A percentile compares a stretch with the other conserved stretches of the same genome.
Conservation (phyloP, 2,329 filamentous ascomycete species). For the Sordariomycetes sp. region DNA sequence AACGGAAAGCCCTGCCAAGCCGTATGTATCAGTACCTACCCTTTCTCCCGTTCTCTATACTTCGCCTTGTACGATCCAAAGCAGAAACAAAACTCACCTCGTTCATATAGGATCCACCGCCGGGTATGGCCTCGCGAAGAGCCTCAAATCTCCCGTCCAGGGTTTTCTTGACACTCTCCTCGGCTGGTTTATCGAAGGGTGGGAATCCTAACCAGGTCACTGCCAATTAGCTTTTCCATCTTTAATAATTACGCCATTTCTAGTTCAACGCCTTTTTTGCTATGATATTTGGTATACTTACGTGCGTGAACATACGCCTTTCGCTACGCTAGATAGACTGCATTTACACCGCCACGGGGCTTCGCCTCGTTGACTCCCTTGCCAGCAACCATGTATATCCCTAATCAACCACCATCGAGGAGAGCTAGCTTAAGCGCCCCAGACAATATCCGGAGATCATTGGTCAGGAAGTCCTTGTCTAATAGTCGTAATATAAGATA, state of each 20-base stretch:
- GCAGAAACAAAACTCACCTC: not conserved
- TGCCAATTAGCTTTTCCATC: not conserved
- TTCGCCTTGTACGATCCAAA: no score
- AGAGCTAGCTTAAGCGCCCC: not conserved
- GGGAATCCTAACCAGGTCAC: no score
- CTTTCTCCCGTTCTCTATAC: no score
- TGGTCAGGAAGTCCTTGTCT: not conserved
- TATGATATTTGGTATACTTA: not conserved
- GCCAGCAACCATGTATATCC: slow-evolving; percentile 9
- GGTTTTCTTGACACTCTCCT: no score
- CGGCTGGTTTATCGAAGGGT: no score
- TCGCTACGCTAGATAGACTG: slow-evolving; percentile 11
- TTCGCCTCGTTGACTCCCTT: slow-evolving; percentile 10
- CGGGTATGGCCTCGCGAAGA: not conserved
- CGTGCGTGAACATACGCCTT: not conserved
- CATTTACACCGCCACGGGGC: slow-evolving; percentile 9
- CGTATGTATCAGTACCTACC: no score
- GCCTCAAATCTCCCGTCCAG: no score
- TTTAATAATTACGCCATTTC: no score
- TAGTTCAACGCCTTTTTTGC: no score
- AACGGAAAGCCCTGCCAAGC: slow-evolving; percentile 17
- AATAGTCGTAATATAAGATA: not conserved
- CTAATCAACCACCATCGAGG: not conserved
- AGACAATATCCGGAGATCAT: not conserved
- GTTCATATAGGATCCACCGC: not conserved